Percentiles rank a stretch among this genome's conserved stretches.
Evolutionary conservation across 2,329 filamentous ascomycete genomes (phyloP).

Genomic region (Phialocephala sp.): DNA sequence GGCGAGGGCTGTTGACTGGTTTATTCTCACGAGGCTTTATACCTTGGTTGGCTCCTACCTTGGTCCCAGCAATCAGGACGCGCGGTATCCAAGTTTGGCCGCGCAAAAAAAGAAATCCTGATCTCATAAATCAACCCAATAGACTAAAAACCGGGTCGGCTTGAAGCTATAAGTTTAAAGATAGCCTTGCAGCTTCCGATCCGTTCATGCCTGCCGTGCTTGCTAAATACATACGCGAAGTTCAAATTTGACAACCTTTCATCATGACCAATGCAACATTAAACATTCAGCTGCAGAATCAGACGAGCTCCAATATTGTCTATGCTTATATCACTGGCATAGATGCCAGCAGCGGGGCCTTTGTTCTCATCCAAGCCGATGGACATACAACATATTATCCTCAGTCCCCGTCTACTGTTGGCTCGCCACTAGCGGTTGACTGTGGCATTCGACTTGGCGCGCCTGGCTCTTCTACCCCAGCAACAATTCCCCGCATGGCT

Average conservation of each 20-base stretch:
- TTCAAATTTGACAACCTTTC: neutral
- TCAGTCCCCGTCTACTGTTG: slow-evolving; percentile 56
- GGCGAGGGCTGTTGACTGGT: slow-evolving; percentile 7
- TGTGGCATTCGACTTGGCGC: slow-evolving; percentile 68
- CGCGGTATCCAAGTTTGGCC: neutral
- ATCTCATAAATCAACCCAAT: neutral
- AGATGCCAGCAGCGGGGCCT: slow-evolving; percentile 63
- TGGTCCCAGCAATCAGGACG: neutral
- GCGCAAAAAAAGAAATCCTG: slow-evolving; percentile 1
- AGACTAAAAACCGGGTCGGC: slow-evolving; percentile 6
- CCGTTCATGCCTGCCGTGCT: neutral
- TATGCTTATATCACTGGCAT: slow-evolving; percentile 75
- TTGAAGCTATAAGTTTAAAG: neutral
- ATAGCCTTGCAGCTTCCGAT: neutral
- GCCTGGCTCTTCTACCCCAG: slow-evolving; percentile 61
- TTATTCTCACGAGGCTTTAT: neutral
- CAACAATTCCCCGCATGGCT: slow-evolving; percentile 72
- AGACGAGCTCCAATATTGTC: slow-evolving; percentile 62
- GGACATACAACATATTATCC: slow-evolving; percentile 70
- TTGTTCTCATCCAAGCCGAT: slow-evolving; percentile 67
- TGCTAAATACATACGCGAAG: neutral
- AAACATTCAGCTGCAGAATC: slow-evolving; percentile 68
- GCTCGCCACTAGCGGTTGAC: slow-evolving; percentile 59
- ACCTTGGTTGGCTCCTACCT: neutral
- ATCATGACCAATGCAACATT: slow-evolving; percentile 48